These are phyloP conservation scores for Talaromyces sp. DNA, from an alignment of 2,329 filamentous ascomycete genomes.

Conservation along the genomic window DNA sequence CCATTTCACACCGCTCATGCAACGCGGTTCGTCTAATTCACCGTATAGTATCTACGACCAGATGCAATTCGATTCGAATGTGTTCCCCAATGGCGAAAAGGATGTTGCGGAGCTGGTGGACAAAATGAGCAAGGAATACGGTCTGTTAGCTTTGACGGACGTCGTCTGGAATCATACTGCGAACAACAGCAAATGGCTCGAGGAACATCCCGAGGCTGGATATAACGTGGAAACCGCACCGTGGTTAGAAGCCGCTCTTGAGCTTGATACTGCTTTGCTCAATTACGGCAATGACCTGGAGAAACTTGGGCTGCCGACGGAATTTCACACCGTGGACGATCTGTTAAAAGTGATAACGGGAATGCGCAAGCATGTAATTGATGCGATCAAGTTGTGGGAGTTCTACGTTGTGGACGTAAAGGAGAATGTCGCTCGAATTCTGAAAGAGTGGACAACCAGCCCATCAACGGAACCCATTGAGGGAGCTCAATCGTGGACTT, in stretches of 20 bases:
- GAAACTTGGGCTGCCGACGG: slow-evolving; percentile 69
- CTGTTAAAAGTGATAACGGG: slow-evolving; percentile 77
- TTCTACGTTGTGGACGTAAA: slow-evolving; percentile 85
- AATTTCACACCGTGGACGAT: slow-evolving; percentile 68
- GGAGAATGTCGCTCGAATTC: slow-evolving; percentile 62
- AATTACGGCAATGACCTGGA: slow-evolving; percentile 61
- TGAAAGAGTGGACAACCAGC: slow-evolving; percentile 64
- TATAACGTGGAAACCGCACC: slow-evolving; percentile 93
- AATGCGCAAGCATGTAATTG: slow-evolving; percentile 76
- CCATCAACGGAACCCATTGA: slow-evolving; percentile 47
- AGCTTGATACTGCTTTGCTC: slow-evolving; percentile 72
- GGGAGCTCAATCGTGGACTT: slow-evolving; percentile 44
- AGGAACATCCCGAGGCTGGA: slow-evolving; percentile 90
- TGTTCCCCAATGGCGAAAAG: slow-evolving; percentile 80
- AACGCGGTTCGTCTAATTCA: slow-evolving; percentile 85
- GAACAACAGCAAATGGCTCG: slow-evolving; percentile 89
- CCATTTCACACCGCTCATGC: slow-evolving; percentile 92
- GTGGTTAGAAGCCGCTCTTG: slow-evolving; percentile 62
- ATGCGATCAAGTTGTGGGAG: slow-evolving; percentile 80
- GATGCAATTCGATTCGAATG: slow-evolving; percentile 73
- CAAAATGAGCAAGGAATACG: slow-evolving; percentile 80
- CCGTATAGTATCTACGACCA: slow-evolving; percentile 97
- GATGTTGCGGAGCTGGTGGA: slow-evolving; percentile 74
- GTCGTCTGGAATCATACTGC: slow-evolving; percentile 98
- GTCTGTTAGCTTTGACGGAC: slow-evolving; percentile 84